Percentiles rank a stretch among this genome's conserved stretches.
These are phyloP conservation scores for Melanopsichium pennsylvanicum DNA, from an alignment of 1,284 basidiomycete species.

Conservation along the genomic window DNA sequence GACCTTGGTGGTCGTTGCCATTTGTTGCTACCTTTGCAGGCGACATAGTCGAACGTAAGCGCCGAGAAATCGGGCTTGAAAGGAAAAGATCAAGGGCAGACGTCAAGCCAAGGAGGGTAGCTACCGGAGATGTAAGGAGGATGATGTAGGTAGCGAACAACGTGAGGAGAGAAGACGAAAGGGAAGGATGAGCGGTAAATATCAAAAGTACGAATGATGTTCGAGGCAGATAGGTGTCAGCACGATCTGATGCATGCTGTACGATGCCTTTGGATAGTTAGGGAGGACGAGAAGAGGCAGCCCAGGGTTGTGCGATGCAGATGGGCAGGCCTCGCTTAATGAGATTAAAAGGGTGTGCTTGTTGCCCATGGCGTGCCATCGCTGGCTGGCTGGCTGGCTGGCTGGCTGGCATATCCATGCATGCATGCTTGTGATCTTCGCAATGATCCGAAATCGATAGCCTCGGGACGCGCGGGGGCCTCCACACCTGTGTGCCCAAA, in stretches of 20 bases:
- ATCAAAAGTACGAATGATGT: neutral
- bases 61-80: neutral
- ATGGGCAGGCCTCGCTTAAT: slow-evolving; percentile 1
- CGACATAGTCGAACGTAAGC: slow-evolving; percentile 18
- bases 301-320: too few relatives aligned
- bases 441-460: slow-evolving; percentile 33
- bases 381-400: too few relatives aligned
- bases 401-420: too few relatives aligned
- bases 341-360: too few relatives aligned
- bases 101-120: neutral
- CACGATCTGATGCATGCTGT: too few relatives aligned
- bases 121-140: too few relatives aligned
- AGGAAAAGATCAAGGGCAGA: neutral
- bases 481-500: neutral
- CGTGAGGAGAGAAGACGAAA: too few relatives aligned
- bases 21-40: slow-evolving; percentile 21
- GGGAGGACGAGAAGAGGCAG: too few relatives aligned
- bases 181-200: neutral
- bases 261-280: neutral
- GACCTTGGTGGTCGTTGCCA: slow-evolving; percentile 10
- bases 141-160: too few relatives aligned
- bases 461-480: neutral
- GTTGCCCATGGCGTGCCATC: too few relatives aligned
- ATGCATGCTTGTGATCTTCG: slow-evolving; percentile 30
- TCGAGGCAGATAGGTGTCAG: too few relatives aligned